phyloP scores from a whole-genome alignment of 208 protist genomes.

The Porcisia deanei region DNA sequence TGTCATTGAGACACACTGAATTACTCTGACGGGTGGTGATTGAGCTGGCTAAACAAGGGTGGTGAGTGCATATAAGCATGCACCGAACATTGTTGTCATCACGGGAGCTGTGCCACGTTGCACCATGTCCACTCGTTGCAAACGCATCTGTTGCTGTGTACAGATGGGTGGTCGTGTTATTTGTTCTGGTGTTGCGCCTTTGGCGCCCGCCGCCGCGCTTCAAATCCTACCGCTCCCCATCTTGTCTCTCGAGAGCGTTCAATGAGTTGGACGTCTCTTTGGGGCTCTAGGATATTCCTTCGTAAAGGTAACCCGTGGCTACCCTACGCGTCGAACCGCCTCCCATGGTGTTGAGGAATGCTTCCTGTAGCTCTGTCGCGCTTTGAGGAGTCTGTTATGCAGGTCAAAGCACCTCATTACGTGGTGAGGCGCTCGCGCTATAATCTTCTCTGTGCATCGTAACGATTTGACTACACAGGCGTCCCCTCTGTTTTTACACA shows the following conservation, averaged over 20 bases:
- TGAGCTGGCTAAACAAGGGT: neutral
- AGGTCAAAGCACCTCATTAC: neutral
- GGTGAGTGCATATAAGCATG: neutral
- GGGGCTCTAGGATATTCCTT: neutral
- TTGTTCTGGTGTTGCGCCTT: neutral
- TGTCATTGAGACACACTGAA: neutral
- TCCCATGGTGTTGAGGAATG: neutral
- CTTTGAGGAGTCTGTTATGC: neutral
- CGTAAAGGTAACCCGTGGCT: neutral
- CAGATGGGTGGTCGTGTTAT: neutral
- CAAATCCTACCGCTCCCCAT: neutral
- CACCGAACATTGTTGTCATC: neutral
- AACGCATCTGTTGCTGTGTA: neutral
- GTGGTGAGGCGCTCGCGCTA: neutral
- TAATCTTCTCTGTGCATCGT: neutral
- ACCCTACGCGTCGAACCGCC: neutral
- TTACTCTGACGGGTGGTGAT: neutral
- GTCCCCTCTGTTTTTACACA: neutral
- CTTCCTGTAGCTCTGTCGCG: neutral
- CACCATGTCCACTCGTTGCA: neutral
- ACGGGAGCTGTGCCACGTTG: neutral
- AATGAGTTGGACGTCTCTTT: neutral
- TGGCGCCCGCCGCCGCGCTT: neutral
- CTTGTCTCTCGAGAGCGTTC: neutral
- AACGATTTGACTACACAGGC: neutral